Conservation (phyloP, 805 yeast genomes). For the Wickerhamiella siamensis region DNA sequence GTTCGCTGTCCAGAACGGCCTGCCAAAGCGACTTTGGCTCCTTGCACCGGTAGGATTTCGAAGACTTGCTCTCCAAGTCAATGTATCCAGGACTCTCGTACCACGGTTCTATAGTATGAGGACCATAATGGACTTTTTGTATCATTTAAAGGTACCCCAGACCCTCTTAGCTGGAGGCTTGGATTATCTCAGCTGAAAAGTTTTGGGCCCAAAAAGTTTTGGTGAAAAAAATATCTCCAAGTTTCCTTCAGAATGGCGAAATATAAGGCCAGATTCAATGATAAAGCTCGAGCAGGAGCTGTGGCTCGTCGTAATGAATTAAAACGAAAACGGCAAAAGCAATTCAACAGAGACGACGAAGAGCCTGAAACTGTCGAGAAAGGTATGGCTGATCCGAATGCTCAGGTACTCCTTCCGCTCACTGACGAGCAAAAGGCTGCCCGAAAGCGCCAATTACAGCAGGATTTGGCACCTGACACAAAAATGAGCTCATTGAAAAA, state of each 20-base stretch:
- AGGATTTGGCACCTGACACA: conserved; percentile 37
- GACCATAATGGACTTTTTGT: conserved; percentile 49
- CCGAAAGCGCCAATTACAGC: conserved; percentile 51
- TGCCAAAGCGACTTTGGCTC: conserved; percentile 18
- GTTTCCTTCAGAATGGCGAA: conserved; percentile 76
- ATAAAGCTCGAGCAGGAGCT: conserved; percentile 74
- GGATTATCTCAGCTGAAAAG: background rate
- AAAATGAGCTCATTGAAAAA: conserved; percentile 56
- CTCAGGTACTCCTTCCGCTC: conserved; percentile 48
- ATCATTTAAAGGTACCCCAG: background rate
- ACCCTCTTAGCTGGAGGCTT: background rate
- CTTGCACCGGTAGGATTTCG: conserved; percentile 16
- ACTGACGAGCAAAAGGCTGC: conserved; percentile 46
- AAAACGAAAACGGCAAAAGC: conserved; percentile 54
- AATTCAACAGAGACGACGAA: conserved; percentile 30
- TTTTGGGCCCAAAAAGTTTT: background rate
- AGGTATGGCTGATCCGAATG: conserved; percentile 34
- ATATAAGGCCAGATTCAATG: conserved; percentile 67
- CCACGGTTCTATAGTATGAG: conserved; percentile 64
- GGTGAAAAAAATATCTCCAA: no score
- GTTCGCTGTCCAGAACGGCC: conserved; percentile 17
- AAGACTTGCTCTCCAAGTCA: conserved; percentile 23
- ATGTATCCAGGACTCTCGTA: conserved; percentile 77
- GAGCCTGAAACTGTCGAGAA: conserved; percentile 8
- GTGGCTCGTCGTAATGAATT: conserved; percentile 64